Base-by-base conservation (phyloP, 2,329 filamentous ascomycete genomes). In the Trichothecium sympodiale region DNA sequence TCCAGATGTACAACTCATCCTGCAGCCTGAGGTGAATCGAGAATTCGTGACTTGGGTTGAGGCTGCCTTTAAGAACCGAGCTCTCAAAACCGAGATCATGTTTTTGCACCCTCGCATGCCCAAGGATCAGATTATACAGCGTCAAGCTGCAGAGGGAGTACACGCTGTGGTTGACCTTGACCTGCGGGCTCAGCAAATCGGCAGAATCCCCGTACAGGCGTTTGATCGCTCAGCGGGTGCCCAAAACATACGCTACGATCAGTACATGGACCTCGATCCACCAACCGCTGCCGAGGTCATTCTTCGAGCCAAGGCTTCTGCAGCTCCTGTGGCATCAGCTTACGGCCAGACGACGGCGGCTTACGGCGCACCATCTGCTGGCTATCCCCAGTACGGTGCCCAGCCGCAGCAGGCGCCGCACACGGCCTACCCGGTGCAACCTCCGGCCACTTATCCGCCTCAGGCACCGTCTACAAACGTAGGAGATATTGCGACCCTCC, bases 61-160 rank as follows among this genome's bases (percentile, higher is more conserved):
- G 52, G 71, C 72, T 25, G 72, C 77, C 1, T 93, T 96, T 54
- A 69, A 73, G 39, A 69, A 72, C 25, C 77, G 80, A 37, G 77
- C 78, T 3, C 64, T 96, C 27, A 80, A 74, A 40, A 79, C 80
- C 12, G 83, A 93, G 48, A 78, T 87, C 15, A 79, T 94, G 59
- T 81, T 83, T 46, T 65, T 95, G 31, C 81, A 79, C 37, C 78
- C 85, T 20, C 77, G 83, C 16, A 75, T 93, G 31, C 74, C 83
- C 14, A 77, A 88, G 42, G 75, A 81, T 26, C 74, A 80, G 5
- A 78, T 94, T n/a, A 75, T 95, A 35, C 79, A 85, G 45, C 73
- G 83, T 35, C 86, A 94, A 53, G 83, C 93, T 27, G 64, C 88
- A 9, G 88, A 96, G 56, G 89, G 91, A 14, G 89, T 95, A 2